These are phyloP conservation scores for Melampsora occidentalis DNA, from an alignment of 1,284 basidiomycete genomes.

Conservation along the genomic window DNA sequence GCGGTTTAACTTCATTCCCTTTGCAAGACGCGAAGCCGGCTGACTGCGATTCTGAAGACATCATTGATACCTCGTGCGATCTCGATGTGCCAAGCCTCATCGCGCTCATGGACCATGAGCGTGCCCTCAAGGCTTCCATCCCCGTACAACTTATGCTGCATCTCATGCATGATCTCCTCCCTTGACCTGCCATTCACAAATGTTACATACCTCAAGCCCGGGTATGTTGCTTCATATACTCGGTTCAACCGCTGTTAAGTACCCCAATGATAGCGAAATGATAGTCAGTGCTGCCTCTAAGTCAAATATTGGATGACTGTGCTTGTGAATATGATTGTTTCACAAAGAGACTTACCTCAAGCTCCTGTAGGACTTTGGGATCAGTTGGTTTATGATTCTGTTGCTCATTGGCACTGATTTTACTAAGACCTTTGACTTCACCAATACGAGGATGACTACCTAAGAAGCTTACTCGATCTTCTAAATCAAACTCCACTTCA, in stretches of 20 bases:
- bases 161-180: constrained; percentile 68
- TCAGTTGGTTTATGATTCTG: constrained; percentile 53
- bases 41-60: constrained; percentile 30
- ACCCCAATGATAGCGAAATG: background rate
- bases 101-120: constrained; percentile 2
- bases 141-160: constrained; percentile 60
- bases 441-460: constrained; percentile 83
- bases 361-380: constrained; percentile 47
- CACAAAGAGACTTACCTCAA: constrained; percentile 46
- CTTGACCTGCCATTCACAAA: constrained; percentile 82
- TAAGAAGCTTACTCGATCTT: constrained; percentile 68
- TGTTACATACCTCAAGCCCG: constrained; percentile 77
- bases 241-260: constrained; percentile 61
- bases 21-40: constrained; percentile 7
- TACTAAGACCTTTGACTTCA: constrained; percentile 67
- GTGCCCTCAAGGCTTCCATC: background rate
- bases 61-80: constrained; percentile 18
- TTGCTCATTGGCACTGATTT: constrained; percentile 74
- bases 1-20: background rate
- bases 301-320: too few species aligned
- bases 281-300: too few species aligned
- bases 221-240: constrained; percentile 70
- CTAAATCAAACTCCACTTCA: constrained; percentile 60
- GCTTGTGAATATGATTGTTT: too few species aligned
- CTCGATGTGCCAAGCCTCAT: constrained; percentile 18